phyloP scores from a whole-genome alignment of 2,329 filamentous ascomycete species.

The Apiospora phragmitis region DNA sequence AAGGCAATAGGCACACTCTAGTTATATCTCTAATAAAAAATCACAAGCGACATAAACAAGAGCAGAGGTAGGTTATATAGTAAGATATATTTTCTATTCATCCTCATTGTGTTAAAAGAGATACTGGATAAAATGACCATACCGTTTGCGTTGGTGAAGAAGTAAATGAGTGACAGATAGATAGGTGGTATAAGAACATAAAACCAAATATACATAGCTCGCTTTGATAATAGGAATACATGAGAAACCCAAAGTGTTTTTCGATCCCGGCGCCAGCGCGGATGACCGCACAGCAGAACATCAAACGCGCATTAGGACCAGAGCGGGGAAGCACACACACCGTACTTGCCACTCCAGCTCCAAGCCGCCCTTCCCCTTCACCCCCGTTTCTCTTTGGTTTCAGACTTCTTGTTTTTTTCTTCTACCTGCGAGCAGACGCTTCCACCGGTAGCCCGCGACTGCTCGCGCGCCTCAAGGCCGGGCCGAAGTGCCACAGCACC shows the following conservation, averaged over 20 bases:
- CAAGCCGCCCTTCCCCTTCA: neutral
- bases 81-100: neutral
- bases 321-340: neutral
- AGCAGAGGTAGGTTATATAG: neutral
- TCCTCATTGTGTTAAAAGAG: neutral
- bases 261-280: neutral
- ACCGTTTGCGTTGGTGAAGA: neutral
- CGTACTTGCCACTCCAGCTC: neutral
- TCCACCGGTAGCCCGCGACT: neutral
- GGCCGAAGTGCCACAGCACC: conserved; percentile 28
- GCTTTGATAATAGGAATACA: neutral
- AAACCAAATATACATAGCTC: neutral
- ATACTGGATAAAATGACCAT: neutral
- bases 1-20: neutral
- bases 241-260: neutral
- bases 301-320: neutral
- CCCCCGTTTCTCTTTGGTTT: no score
- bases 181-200: neutral
- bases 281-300: neutral
- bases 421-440: neutral
- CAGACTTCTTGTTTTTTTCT: no score
- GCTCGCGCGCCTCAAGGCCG: neutral
- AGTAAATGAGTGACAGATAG: neutral
- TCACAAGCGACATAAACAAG: neutral
- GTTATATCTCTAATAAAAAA: neutral